Evolutionary conservation across 306 rosid species (phyloP), one percentile per base, ranked within the genome.

Genomic region (Malus asiatica): DNA sequence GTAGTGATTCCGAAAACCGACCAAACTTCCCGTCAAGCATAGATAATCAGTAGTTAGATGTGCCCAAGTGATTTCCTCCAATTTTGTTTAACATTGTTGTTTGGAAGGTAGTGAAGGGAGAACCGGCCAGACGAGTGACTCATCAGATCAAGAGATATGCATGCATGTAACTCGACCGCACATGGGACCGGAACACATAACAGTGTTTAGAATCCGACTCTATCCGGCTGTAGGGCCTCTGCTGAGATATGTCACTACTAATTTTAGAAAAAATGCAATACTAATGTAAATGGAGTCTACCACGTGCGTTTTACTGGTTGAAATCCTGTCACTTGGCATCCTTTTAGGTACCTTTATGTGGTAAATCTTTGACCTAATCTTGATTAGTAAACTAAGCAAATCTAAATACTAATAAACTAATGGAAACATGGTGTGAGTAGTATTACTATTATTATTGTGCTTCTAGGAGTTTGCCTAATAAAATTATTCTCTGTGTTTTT

Each of bases 281-380:
- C 40, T 2, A 11, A 48, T 48, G 15, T 15, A 27, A 40, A 32
- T 18, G 3, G 67, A 44, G 53, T 46, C 76, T 11, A 51, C 79
- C 79, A 71, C 78, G 85, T 74, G 77, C 75, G 25, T 18, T 4
- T 16, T 18, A 6, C 77, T 18, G 29, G 62, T 30, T 52, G 60
- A 30, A 60, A 11, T 27, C 35, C 35, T 15, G 53, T 46, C 53
- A 73, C 29, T 14, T 15, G 52, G 42, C 42, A 51, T 15, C 20
- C 70, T 19, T 11, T 66, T 66, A 35, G 70, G 70, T 66, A 38
- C 25, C 62, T 27, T 48, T 15, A 11, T 42, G 45, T 15, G 22
- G 11, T 10, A 3, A 53, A 64, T 35, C 70, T 66, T 66, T 20
- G 70, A 19, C 29, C 19, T 23, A 66, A 66, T 66, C 70, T 66